Base-by-base conservation (phyloP, 225 moss, liverwort and hornwort species). In the Polytrichum formosum region DNA sequence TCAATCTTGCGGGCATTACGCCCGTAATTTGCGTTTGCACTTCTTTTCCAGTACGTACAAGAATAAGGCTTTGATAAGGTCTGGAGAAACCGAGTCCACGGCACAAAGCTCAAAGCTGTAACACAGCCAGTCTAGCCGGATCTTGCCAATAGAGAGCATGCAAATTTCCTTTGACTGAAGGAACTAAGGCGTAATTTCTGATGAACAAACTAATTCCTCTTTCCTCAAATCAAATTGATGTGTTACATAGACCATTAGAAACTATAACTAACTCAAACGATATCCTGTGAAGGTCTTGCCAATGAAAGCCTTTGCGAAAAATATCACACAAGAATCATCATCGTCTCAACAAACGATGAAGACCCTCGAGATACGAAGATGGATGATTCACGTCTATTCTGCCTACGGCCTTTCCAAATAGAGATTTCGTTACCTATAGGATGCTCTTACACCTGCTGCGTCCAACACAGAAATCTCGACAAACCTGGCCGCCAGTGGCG, bases 401-500 rank as follows among this genome's bases (percentile, higher is more conserved):
- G 35, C 9, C 35, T 58, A 19, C 58, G 58, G 63, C 35, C 35
- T 35, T 35, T 9, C 35, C 35, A 8, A 33, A 9, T 35, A 63
- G 26, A 63, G 26, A 13, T 63, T 8, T 9, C 26, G 5, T 6
- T 80, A 84, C 77, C 80, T 80, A 28, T 5, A 29, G 31, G 28
- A 6, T 53, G 4, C 66, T 25, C 20, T 55, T 56, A 53, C 56
- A 54, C 20, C 30, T 56, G 54, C 21, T 56, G 54, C 21, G 72
- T 63, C 72, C 29, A 30, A 65, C 74, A 65, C 29, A 33, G 46
- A 18, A 69, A 69, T 62, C 54, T 74, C 18, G 67, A 61, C 30
- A 72, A 26, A 66, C 21, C 55, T 25, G 63, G 61, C 65, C 62
- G 68, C 37, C 20, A 23, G 30, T 76, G 67, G 70, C 54, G 20